phyloP scores from a whole-genome alignment of 305 asterid species.

The Fraxinus paxiana region DNA sequence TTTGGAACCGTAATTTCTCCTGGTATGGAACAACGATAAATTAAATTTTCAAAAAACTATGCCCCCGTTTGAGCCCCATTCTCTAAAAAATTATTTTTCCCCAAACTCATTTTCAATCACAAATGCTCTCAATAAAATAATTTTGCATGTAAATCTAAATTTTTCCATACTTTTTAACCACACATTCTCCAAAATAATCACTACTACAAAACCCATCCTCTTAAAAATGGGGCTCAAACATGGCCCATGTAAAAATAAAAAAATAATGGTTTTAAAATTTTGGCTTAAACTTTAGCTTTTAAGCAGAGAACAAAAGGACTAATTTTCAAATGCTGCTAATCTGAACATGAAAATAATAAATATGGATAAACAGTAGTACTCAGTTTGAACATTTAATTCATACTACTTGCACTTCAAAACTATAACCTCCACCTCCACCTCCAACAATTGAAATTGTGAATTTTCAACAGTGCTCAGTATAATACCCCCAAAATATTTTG shows the following conservation, averaged over 20 bases:
- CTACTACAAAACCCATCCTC: background rate
- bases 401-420: constrained; percentile 13
- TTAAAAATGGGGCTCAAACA: background rate
- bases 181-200: background rate
- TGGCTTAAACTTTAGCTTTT: background rate
- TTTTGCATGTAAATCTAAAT: too few relatives aligned
- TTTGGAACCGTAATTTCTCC: background rate
- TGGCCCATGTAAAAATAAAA: background rate
- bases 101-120: too few relatives aligned
- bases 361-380: background rate
- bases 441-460: background rate
- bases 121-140: too few relatives aligned
- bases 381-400: background rate
- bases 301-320: background rate
- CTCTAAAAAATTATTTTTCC: too few relatives aligned
- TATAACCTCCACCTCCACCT: constrained; percentile 9
- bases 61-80: too few relatives aligned
- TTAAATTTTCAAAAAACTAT: background rate
- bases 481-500: too few relatives aligned
- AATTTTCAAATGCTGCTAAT: background rate
- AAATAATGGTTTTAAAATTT: background rate
- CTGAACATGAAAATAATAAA: background rate
- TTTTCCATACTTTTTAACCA: too few relatives aligned
- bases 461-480: constrained; percentile 7
- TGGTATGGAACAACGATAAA: background rate